phyloP scores from a whole-genome alignment of 75 land plant species.

The Cunninghamia lanceolata region DNA sequence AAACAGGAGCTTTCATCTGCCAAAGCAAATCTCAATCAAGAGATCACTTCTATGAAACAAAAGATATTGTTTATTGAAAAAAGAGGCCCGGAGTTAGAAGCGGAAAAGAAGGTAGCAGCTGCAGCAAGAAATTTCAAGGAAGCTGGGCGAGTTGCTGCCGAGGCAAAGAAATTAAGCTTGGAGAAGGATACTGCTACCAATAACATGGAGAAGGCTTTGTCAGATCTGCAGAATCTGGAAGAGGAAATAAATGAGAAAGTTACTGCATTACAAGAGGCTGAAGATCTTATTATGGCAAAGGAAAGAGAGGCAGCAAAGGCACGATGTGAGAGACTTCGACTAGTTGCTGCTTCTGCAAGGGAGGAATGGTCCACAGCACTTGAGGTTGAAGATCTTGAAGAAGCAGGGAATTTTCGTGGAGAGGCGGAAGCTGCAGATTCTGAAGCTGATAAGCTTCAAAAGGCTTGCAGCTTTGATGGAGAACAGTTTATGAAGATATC shows the following conservation, averaged over 20 bases:
- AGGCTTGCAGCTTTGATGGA: slow-evolving; percentile 24
- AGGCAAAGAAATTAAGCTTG: slow-evolving; percentile 59
- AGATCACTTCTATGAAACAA: slow-evolving; percentile 54
- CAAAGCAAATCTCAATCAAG: slow-evolving; percentile 59
- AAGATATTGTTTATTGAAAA: slow-evolving; percentile 59
- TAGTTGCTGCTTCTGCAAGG: slow-evolving; percentile 62
- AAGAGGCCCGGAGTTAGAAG: slow-evolving; percentile 75
- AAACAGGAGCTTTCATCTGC: slow-evolving; percentile 61
- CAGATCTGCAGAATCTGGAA: slow-evolving; percentile 46
- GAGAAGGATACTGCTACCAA: slow-evolving; percentile 44
- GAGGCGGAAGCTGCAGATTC: slow-evolving; percentile 76
- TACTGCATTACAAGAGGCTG: slow-evolving; percentile 39
- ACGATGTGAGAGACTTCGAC: slow-evolving; percentile 53
- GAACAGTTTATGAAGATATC: slow-evolving; percentile 13
- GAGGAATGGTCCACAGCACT: slow-evolving; percentile 71
- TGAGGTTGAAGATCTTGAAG: slow-evolving; percentile 67
- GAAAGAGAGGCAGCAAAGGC: slow-evolving; percentile 70
- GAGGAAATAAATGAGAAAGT: slow-evolving; percentile 36
- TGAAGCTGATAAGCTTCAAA: slow-evolving; percentile 60
- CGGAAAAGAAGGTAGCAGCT: slow-evolving; percentile 88
- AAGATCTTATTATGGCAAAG: slow-evolving; percentile 38
- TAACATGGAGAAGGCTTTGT: slow-evolving; percentile 31
- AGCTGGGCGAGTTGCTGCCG: slow-evolving; percentile 76
- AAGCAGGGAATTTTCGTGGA: slow-evolving; percentile 53
- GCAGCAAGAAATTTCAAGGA: slow-evolving; percentile 86